These are phyloP conservation scores for Rheum nobile DNA, from an alignment of 148 eudicot species.

Conservation along the genomic window DNA sequence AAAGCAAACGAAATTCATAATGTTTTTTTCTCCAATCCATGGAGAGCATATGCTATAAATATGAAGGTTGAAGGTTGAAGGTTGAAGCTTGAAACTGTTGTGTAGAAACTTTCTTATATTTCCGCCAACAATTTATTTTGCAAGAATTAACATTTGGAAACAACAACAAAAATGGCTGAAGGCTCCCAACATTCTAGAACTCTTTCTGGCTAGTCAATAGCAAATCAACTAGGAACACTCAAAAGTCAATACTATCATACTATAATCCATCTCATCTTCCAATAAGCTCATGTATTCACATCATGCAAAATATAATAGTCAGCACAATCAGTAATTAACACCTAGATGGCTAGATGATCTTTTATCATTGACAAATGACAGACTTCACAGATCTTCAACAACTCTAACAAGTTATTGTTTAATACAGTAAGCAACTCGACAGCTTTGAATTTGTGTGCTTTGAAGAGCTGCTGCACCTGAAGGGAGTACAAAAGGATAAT, in stretches of 20 bases:
- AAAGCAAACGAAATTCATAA: background rate
- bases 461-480: background rate
- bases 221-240: background rate
- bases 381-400: background rate
- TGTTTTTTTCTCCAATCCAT: background rate
- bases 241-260: background rate
- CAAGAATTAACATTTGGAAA: background rate
- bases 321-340: background rate
- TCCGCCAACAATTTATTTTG: background rate
- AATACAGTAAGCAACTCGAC: background rate
- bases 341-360: background rate
- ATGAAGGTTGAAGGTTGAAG: background rate
- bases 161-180: background rate
- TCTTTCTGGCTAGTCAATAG: background rate
- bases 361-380: background rate
- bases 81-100: background rate
- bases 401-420: background rate
- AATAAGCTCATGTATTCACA: background rate
- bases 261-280: background rate
- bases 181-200: background rate
- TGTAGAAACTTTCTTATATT: background rate
- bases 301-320: background rate
- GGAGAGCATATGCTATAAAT: background rate
- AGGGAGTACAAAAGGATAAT: background rate
- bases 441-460: background rate